A percentile compares a stretch with the other conserved stretches of the same genome.
Conservation (phyloP, 495 filamentous ascomycete species). For the Xylaria nigripes region DNA sequence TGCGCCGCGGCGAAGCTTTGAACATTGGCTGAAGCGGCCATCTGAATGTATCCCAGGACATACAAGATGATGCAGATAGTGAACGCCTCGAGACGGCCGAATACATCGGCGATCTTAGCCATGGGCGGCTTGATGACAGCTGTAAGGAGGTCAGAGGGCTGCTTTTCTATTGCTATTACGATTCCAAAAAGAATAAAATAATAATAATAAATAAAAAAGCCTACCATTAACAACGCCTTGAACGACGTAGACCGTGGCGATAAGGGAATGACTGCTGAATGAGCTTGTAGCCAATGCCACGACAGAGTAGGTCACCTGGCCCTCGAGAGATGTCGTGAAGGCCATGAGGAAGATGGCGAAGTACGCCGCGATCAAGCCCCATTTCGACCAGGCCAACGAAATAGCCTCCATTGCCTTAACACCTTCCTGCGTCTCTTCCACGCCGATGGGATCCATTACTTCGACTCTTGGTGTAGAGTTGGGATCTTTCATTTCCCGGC, state of each 20-base stretch:
- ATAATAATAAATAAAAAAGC: too few species aligned
- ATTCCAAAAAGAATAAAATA: too few species aligned
- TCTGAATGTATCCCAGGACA: slow-evolving; percentile 32
- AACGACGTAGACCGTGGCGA: slow-evolving; percentile 50
- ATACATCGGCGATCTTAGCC: slow-evolving; percentile 38
- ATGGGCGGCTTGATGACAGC: slow-evolving; percentile 38
- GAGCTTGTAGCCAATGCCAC: slow-evolving; percentile 43
- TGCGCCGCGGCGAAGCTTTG: slow-evolving; percentile 38
- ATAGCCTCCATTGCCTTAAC: slow-evolving; percentile 41
- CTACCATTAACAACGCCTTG: slow-evolving; percentile 38
- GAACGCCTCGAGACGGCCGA: slow-evolving; percentile 36
- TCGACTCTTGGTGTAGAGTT: not conserved
- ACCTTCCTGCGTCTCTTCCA: slow-evolving; percentile 18
- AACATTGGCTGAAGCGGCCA: slow-evolving; percentile 32
- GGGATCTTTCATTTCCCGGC: not conserved
- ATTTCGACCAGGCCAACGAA: slow-evolving; percentile 40
- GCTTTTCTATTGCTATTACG: not conserved
- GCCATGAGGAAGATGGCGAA: slow-evolving; percentile 38
- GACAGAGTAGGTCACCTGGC: slow-evolving; percentile 38
- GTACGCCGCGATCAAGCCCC: slow-evolving; percentile 38
- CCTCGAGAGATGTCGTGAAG: slow-evolving; percentile 39
- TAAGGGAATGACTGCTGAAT: slow-evolving; percentile 50
- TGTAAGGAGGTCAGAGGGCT: not conserved
- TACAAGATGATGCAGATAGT: slow-evolving; percentile 28
- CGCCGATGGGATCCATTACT: not conserved